Evolutionary conservation across 108 stramenopile genomes (phyloP), one percentile per base, ranked within the genome.

Genomic region (Cylindrotheca fusiformis): DNA sequence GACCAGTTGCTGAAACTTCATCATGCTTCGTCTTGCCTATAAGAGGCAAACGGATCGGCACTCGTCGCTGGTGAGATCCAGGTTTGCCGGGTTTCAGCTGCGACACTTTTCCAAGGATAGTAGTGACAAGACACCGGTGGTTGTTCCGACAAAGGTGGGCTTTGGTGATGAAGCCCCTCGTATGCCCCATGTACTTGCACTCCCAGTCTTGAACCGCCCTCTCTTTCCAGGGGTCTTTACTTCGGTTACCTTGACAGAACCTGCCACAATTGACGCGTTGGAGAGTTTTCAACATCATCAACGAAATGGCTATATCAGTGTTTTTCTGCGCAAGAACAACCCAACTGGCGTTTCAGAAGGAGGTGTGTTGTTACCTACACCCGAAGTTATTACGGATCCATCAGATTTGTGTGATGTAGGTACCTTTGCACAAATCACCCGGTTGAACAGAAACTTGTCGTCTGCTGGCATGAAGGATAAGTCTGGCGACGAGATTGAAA

Each of bases 91-190:
- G 6, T 6, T 41, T 41, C 36, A 41, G 36, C 6, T 14, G 6
- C 36, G 36, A 41, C 14, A 14, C 36, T 41, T 41, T 41, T 10
- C 36, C 6, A 14, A 14, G 6, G 36, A 41, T 14, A 41, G 14
- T 10, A 41, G 36, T 41, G 14, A 41, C 36, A 41, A 41, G 10
- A 10, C 36, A 10, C 14, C 55, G 1, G 20, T 58, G 17, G 49
- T 73, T 10, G 50, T 75, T 17, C 75, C 80, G 4, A 30, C 64
- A 29, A 65, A 61, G 23, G 44, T 79, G 12, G 63, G 73, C 4
- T 83, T 84, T 64, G 93, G 93, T 24, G 93, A 94, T 64, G 80
- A 82, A 44, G 90, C 90, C 23, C 93, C 93, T 26, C 67, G 86
- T 36, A 84, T 84, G 62, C 90, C 89, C 1, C 90, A 91, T 62